Evolutionary conservation across 176 grass and related monocot genomes (phyloP).

Genomic region (Eremochloa ophiuroides): DNA sequence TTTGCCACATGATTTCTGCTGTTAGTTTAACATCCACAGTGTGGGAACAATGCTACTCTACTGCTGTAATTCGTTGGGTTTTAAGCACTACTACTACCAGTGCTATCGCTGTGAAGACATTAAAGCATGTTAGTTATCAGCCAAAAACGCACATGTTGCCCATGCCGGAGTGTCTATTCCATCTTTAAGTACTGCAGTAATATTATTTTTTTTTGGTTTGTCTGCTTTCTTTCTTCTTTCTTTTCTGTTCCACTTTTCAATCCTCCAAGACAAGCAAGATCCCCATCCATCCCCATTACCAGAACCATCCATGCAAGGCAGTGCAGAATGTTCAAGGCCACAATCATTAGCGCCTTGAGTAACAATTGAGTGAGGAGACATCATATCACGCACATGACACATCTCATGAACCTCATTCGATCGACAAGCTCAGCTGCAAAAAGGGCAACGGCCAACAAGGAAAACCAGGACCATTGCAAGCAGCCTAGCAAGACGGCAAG

Average conservation of each 20-base stretch:
- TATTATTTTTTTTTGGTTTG: background rate
- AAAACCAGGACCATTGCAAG: no score
- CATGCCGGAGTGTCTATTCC: background rate
- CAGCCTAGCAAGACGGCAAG: background rate
- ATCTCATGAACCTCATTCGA: background rate
- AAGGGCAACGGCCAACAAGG: slow-evolving; percentile 12
- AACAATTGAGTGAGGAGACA: background rate
- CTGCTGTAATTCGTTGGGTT: background rate
- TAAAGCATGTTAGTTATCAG: background rate
- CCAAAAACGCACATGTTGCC: slow-evolving; percentile 6
- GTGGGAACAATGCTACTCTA: background rate
- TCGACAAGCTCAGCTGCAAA: background rate
- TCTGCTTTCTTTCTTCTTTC: background rate
- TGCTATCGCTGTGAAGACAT: background rate
- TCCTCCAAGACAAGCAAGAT: slow-evolving; percentile 3
- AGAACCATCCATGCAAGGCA: background rate
- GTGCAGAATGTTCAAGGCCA: background rate
- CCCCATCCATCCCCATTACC: no score
- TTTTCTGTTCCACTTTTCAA: background rate
- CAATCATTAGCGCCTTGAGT: background rate
- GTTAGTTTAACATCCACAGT: background rate
- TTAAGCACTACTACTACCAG: background rate
- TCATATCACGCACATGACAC: background rate
- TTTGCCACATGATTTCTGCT: background rate
- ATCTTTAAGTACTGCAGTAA: background rate